A percentile compares a stretch with the other conserved stretches of the same genome.
phyloP scores from a whole-genome alignment of 2,329 filamentous ascomycete species.

The Rhynchosporium secalis region DNA sequence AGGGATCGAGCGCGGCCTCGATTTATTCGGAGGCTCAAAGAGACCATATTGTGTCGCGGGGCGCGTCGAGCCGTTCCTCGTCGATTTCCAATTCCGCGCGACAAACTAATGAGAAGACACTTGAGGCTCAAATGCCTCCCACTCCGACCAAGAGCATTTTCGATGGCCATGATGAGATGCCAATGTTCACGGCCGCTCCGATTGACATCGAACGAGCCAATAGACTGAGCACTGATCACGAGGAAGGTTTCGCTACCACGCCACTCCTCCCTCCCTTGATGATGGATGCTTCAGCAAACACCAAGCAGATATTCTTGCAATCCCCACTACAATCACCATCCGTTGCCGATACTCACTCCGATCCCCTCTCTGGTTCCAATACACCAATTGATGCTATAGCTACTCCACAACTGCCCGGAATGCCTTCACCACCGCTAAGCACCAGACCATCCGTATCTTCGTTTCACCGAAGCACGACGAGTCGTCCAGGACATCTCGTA shows the following conservation, averaged over 20 bases:
- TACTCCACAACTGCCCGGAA: conserved; percentile 47
- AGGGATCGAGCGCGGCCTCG: conserved; percentile 40
- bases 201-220: conserved; percentile 56
- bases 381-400: conserved; percentile 46
- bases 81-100: conserved; percentile 67
- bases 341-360: conserved; percentile 58
- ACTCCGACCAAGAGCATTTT: conserved; percentile 65
- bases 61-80: conserved; percentile 74
- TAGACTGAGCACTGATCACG: conserved; percentile 49
- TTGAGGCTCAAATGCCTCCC: conserved; percentile 56
- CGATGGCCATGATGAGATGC: conserved; percentile 49
- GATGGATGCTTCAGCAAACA: conserved; percentile 49
- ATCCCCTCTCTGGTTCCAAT: conserved; percentile 43
- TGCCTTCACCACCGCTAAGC: conserved; percentile 72
- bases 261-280: conserved; percentile 83
- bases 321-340: conserved; percentile 87
- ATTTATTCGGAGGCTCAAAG: conserved; percentile 30
- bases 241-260: conserved; percentile 71
- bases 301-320: conserved; percentile 58
- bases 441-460: conserved; percentile 76
- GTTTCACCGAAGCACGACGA: conserved; percentile 52
- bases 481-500: conserved; percentile 48
- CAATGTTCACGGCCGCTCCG: conserved; percentile 47
- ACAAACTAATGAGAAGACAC: conserved; percentile 45
- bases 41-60: conserved; percentile 48